Percentiles rank a stretch among this genome's conserved stretches.
Conservation (phyloP, 106 monocot species). For the Platanthera zijinensis region DNA sequence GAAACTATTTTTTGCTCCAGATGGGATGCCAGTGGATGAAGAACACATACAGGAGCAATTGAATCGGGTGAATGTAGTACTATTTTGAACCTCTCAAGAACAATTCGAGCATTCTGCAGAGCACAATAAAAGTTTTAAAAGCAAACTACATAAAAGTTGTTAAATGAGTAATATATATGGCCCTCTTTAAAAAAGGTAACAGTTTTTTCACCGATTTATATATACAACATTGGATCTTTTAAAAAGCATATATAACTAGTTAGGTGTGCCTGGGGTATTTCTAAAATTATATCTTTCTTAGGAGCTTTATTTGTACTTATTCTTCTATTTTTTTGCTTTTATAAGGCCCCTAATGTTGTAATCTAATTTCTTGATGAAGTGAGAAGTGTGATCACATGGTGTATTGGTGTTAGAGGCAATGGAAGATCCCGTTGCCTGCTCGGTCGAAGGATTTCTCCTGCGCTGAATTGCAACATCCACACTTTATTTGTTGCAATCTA, state of each 20-base stretch:
- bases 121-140: neutral
- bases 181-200: neutral
- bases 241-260: neutral
- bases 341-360: too few species aligned
- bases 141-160: neutral
- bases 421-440: too few species aligned
- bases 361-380: too few species aligned
- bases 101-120: slow-evolving; percentile 79
- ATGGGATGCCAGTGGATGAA: slow-evolving; percentile 83
- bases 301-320: too few species aligned
- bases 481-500: too few species aligned
- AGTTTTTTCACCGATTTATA: neutral
- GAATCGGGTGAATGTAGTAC: slow-evolving; percentile 73
- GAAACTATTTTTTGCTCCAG: slow-evolving; percentile 32
- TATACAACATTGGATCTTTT: neutral
- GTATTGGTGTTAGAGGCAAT: too few species aligned
- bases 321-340: too few species aligned
- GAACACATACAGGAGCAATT: slow-evolving; percentile 89
- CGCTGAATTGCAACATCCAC: too few species aligned
- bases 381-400: too few species aligned
- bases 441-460: too few species aligned
- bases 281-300: too few species aligned
- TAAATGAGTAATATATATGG: neutral
- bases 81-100: slow-evolving; percentile 73
- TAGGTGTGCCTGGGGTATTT: too few species aligned